Conservation (phyloP, 257 asterid species). For the Ligustrum vulgare region DNA sequence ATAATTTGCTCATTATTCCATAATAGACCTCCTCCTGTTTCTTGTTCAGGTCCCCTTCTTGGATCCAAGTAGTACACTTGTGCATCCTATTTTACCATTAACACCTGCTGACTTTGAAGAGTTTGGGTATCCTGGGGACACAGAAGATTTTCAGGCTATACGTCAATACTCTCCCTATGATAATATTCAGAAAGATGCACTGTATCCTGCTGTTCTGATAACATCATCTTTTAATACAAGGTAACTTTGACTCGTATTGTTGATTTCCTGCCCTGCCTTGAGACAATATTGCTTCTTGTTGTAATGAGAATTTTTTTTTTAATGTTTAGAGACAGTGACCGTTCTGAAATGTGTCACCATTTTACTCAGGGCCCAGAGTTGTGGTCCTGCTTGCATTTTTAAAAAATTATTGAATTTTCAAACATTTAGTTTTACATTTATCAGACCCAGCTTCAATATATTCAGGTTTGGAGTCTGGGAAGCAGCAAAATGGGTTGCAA, state of each 20-base stretch:
- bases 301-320: not conserved
- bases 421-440: not conserved
- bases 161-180: constrained; percentile 90
- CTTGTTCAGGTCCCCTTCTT: constrained; percentile 72
- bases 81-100: constrained; percentile 72
- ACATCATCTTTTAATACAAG: constrained; percentile 76
- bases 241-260: constrained; percentile 33
- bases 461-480: constrained; percentile 98
- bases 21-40: constrained; percentile 11
- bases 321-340: too few species aligned
- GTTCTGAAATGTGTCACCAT: too few species aligned
- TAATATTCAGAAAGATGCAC: constrained; percentile 59
- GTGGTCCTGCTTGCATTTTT: not conserved
- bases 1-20: not conserved
- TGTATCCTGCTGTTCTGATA: constrained; percentile 71
- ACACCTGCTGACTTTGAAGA: constrained; percentile 85
- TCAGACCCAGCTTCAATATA: not conserved
- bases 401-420: not conserved
- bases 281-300: not conserved
- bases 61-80: constrained; percentile 85
- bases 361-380: not conserved
- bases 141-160: constrained; percentile 78
- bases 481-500: constrained; percentile 91
- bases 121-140: constrained; percentile 90
- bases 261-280: not conserved